Conservation (phyloP, 2,329 filamentous ascomycete species). For the Fusarium sp. region DNA sequence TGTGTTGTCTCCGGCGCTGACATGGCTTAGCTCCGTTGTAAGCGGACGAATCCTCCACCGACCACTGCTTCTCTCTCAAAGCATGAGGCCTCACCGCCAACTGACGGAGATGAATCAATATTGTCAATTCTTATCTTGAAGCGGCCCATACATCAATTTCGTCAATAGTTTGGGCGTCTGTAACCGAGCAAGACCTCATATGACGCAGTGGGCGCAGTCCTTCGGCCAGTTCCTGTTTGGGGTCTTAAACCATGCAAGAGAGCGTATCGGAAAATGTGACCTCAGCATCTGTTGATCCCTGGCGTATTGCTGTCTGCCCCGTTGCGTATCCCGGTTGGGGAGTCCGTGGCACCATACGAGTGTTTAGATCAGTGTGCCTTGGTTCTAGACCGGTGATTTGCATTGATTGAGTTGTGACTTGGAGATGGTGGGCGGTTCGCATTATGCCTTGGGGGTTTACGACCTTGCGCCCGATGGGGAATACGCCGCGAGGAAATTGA, state of each 20-base stretch:
- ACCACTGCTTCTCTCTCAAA: background rate
- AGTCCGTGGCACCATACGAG: conserved; percentile 15
- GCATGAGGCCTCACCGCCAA: background rate
- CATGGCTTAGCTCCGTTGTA: conserved; percentile 10
- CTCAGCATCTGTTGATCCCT: conserved; percentile 25
- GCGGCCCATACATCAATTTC: background rate
- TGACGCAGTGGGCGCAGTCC: conserved; percentile 46
- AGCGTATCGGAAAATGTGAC: conserved; percentile 72
- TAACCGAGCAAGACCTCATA: background rate
- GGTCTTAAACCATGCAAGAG: conserved; percentile 48
- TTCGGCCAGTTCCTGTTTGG: conserved; percentile 56
- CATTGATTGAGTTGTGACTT: conserved; percentile 47
- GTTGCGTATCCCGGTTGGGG: conserved; percentile 61
- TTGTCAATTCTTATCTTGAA: background rate
- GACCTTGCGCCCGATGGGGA: background rate
- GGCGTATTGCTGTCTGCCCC: conserved; percentile 56
- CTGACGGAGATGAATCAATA: background rate
- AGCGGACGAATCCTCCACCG: background rate
- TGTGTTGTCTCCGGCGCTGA: background rate
- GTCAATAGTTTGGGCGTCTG: background rate
- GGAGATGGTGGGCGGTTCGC: background rate
- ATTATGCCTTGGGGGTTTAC: background rate
- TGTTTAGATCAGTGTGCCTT: background rate
- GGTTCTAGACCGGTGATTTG: conserved; percentile 64
- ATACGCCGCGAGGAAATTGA: background rate